Conservation (phyloP, 1,284 basidiomycete genomes). For the Rhodotorula sp. region DNA sequence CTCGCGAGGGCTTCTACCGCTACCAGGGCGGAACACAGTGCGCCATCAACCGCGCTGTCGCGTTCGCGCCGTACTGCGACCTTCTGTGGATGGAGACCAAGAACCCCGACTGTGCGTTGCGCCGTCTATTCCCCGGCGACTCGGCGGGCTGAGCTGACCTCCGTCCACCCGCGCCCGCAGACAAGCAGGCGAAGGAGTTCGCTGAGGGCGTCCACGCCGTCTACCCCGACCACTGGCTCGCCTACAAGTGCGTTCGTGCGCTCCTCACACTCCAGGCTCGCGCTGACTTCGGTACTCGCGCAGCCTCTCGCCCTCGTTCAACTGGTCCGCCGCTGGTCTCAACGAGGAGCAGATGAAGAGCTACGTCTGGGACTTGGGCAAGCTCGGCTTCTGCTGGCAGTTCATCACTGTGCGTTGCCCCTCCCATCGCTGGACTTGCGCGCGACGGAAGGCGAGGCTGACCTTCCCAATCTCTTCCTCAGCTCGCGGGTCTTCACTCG, state of each 20-base stretch:
- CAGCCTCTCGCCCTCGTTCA: conserved; percentile 50
- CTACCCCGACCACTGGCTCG: conserved; percentile 81
- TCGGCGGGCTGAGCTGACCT: too few species aligned
- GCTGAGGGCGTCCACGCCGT: conserved; percentile 78
- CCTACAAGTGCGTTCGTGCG: conserved; percentile 63
- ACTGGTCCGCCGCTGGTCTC: conserved; percentile 76
- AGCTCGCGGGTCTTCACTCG: conserved; percentile 94
- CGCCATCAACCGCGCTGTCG: conserved; percentile 86
- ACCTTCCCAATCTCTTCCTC: conserved; percentile 10
- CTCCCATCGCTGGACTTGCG: not conserved
- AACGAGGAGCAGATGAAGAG: conserved; percentile 78
- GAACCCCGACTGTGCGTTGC: conserved; percentile 66
- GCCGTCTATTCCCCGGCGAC: too few species aligned
- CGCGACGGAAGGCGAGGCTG: not conserved
- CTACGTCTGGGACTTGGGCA: conserved; percentile 90
- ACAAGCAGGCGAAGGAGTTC: conserved; percentile 90
- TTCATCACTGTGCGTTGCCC: conserved; percentile 83
- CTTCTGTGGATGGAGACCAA: conserved; percentile 89
- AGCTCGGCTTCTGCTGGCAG: conserved; percentile 93
- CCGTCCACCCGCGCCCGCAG: too few species aligned
- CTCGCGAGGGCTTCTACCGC: conserved; percentile 92
- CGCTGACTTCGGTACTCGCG: conserved; percentile 68
- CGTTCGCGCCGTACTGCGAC: conserved; percentile 65
- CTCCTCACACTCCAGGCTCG: not conserved
- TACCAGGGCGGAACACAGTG: conserved; percentile 96